Evolutionary conservation across 768 basidiomycete species (phyloP), one percentile per base, ranked within the genome.

Genomic region (Boletus pseudopeckii): DNA sequence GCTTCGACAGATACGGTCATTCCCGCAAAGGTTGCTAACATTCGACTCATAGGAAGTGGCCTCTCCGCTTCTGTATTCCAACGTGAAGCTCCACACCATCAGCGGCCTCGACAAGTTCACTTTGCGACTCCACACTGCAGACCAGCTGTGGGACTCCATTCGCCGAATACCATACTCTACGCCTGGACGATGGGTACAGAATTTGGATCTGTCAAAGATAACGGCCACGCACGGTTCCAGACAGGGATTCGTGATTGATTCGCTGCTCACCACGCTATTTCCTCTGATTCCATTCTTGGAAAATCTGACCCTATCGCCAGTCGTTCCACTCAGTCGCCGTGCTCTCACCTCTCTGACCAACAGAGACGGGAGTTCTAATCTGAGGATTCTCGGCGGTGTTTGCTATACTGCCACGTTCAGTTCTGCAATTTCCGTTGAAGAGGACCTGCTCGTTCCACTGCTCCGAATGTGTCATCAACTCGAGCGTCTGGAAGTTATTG

Each of bases 101-200:
- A 50, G 65, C 13, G 65, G 75, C 6, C 73, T 92, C 39, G 76
- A 80, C 51, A 77, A 74, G 55, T 86, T 93, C 59, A 74, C 79
- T n/a, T 54, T 71, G n/a, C 75, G 73, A 22, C 77, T 95, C 2
- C 72, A 77, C 54, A 61, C 65, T 30, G 84, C 86, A 7, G 92
- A 96, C 56, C 77, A 81, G 60, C 80, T 79, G 64, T 96, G 93
- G 93, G 91, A 93, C 62, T 89, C 90, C 41, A 84, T 96, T 52
- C 82, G 90, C 48, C 80, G 93, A 46, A 92, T 90, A 59, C 90
- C 90, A 0, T 89, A 87, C 63, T 94, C 92, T 5, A 80, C 87
- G 0, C 93, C 93, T 2, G 93, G 93, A 28, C 79, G 93, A 65
- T 95, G 91, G 88, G 83, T 96, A 1, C 86, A 85, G 54, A 69